Evolutionary conservation across 2,329 filamentous ascomycete genomes (phyloP).

Genomic region (Colletotrichum sp.): DNA sequence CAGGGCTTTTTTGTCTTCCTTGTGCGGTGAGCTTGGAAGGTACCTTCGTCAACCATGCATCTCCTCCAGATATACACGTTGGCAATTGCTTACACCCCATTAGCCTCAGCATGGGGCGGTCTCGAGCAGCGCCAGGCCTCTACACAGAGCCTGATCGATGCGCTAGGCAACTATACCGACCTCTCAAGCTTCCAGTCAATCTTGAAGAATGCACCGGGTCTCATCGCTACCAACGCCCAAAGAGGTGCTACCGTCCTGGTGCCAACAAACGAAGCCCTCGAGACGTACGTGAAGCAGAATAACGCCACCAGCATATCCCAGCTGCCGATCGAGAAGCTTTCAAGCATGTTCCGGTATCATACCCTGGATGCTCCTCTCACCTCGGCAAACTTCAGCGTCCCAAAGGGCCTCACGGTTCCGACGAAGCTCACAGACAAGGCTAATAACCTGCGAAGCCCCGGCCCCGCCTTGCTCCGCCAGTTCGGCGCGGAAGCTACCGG

Average conservation of each 20-base stretch:
- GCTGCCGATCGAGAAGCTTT: slow-evolving; percentile 35
- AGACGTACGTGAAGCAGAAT: neutral
- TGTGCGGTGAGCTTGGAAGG: too few species aligned
- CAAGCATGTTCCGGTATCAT: slow-evolving; percentile 40
- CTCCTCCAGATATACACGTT: neutral
- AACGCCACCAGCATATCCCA: slow-evolving; percentile 33
- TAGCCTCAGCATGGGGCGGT: neutral
- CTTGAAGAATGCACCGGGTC: neutral
- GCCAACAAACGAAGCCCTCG: slow-evolving; percentile 13
- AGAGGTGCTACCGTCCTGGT: slow-evolving; percentile 14
- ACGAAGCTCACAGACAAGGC: slow-evolving; percentile 21
- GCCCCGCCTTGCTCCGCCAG: slow-evolving; percentile 2
- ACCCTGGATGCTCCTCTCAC: slow-evolving; percentile 22
- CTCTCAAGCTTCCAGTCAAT: slow-evolving; percentile 13
- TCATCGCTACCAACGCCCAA: neutral
- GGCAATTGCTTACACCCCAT: neutral
- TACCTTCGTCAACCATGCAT: neutral
- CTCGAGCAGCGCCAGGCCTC: neutral
- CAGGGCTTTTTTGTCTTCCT: too few species aligned
- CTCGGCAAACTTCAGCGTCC: slow-evolving; percentile 15
- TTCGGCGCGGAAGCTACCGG: slow-evolving; percentile 23
- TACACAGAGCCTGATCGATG: neutral
- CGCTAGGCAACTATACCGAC: neutral
- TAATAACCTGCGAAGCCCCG: slow-evolving; percentile 24
- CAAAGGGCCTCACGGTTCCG: slow-evolving; percentile 23